phyloP scores from a whole-genome alignment of 805 yeast genomes.

The Candida sphagnicola region DNA sequence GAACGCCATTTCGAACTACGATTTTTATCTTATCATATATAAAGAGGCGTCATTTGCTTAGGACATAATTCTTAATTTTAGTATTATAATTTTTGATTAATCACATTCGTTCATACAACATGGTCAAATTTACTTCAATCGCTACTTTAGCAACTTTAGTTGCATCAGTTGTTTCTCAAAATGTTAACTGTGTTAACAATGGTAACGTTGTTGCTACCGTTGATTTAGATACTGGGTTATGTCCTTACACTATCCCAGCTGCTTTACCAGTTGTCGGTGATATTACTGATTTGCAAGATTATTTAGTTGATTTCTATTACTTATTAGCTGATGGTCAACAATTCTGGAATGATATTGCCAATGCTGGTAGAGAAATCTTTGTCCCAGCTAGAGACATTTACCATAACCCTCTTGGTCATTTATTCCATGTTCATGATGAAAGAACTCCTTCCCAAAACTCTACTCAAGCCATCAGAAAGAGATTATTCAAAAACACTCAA shows the following conservation, averaged over 20 bases:
- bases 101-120: conserved; percentile 2
- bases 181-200: conserved; percentile 35
- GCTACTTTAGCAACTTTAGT: conserved; percentile 13
- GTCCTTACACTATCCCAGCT: conserved; percentile 34
- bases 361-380: conserved; percentile 29
- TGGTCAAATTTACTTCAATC: conserved; percentile 3
- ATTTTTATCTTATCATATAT: too few relatives aligned
- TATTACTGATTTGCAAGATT: conserved; percentile 25
- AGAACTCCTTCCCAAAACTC: conserved; percentile 32
- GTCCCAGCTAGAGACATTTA: conserved; percentile 30
- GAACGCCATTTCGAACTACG: too few relatives aligned
- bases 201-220: conserved; percentile 32
- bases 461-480: conserved; percentile 37
- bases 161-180: conserved; percentile 23
- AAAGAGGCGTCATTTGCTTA: too few relatives aligned
- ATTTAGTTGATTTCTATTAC: conserved; percentile 34
- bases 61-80: neutral
- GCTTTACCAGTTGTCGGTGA: conserved; percentile 23
- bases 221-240: conserved; percentile 36
- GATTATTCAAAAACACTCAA: conserved; percentile 24
- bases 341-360: conserved; percentile 30
- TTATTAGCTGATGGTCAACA: conserved; percentile 16
- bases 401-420: conserved; percentile 17
- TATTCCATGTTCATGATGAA: conserved; percentile 26
- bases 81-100: neutral